Evolutionary conservation across 2,329 filamentous ascomycete genomes (phyloP).

Genomic region (Pseudocercospora crystallina): DNA sequence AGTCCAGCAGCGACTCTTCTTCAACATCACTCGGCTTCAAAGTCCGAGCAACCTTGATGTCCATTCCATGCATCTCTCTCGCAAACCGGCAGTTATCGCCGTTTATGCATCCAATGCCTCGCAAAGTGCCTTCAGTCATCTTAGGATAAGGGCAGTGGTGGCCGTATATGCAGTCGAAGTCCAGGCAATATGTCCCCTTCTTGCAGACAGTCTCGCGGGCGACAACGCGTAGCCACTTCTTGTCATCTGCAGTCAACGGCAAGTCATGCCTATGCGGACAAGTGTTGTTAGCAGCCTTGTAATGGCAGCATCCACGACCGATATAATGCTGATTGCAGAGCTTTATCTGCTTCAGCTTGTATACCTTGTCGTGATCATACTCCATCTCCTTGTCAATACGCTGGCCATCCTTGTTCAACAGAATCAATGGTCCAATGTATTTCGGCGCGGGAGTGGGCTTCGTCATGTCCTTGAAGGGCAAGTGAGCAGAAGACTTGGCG

Average conservation of each 20-base stretch:
- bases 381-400: constrained; percentile 56
- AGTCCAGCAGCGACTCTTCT: background rate
- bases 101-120: constrained; percentile 58
- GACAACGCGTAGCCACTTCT: constrained; percentile 56
- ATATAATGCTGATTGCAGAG: constrained; percentile 64
- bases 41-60: constrained; percentile 56
- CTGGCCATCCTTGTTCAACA: constrained; percentile 60
- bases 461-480: constrained; percentile 23
- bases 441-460: constrained; percentile 13
- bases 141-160: constrained; percentile 59
- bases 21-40: constrained; percentile 20
- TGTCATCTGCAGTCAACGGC: constrained; percentile 54
- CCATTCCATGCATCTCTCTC: constrained; percentile 57
- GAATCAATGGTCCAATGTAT: constrained; percentile 37
- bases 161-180: constrained; percentile 63
- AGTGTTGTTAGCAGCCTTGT: constrained; percentile 45
- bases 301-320: constrained; percentile 56
- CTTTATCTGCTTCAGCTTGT: constrained; percentile 62
- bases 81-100: constrained; percentile 60
- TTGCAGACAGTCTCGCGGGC: constrained; percentile 64
- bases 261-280: constrained; percentile 59
- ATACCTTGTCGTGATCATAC: constrained; percentile 57
- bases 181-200: constrained; percentile 58
- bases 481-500: constrained; percentile 16
- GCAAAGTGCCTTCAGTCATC: constrained; percentile 40